Percentiles rank a stretch among this genome's conserved stretches.
phyloP scores from a whole-genome alignment of 2,329 filamentous ascomycete genomes.

The Venturia pyrina region DNA sequence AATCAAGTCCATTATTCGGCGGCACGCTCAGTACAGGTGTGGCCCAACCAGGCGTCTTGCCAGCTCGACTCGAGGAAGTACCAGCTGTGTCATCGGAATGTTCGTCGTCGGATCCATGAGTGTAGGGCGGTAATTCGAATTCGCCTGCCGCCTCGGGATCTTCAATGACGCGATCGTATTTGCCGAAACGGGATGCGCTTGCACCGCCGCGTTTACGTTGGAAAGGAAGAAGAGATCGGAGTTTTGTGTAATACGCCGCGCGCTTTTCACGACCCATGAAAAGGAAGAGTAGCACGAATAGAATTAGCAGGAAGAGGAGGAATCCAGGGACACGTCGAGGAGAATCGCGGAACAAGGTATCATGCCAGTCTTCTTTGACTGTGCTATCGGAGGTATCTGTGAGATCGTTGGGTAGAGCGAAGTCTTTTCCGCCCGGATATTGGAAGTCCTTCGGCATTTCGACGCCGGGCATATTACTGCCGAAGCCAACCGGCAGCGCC shows the following conservation, averaged over 20 bases:
- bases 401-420: constrained; percentile 30
- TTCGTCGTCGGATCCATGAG: constrained; percentile 47
- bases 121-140: constrained; percentile 66
- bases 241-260: constrained; percentile 43
- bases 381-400: constrained; percentile 37
- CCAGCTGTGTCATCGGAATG: constrained; percentile 36
- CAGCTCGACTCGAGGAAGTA: constrained; percentile 34
- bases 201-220: constrained; percentile 29
- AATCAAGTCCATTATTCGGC: constrained; percentile 9
- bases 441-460: constrained; percentile 70
- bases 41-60: constrained; percentile 55
- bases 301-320: constrained; percentile 64
- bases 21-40: constrained; percentile 46
- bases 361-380: constrained; percentile 40
- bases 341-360: constrained; percentile 52
- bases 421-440: constrained; percentile 52
- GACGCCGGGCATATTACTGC: constrained; percentile 51
- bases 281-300: constrained; percentile 60
- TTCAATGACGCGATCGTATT: constrained; percentile 72
- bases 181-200: constrained; percentile 13
- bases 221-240: constrained; percentile 41
- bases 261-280: constrained; percentile 73
- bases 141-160: constrained; percentile 42
- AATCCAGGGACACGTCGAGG: constrained; percentile 63
- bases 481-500: constrained; percentile 77